Conservation (phyloP, 345 rosid genomes). For the Combretum micranthum region DNA sequence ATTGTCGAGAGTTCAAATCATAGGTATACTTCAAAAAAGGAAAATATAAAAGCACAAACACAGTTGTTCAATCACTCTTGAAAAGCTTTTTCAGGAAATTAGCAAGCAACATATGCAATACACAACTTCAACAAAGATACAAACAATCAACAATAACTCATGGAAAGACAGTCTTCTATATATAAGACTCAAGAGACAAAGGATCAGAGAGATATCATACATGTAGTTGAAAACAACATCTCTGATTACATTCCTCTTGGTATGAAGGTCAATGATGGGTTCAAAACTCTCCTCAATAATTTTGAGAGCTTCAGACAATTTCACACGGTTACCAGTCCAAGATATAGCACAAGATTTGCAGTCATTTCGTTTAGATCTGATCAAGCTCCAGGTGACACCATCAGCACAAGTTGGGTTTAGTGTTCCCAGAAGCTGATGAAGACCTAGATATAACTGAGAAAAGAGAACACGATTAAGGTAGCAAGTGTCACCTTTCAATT, state of each 20-base stretch:
- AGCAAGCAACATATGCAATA: no score
- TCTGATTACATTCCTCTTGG: conserved; percentile 32
- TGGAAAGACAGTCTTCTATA: neutral
- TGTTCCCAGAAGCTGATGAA: conserved; percentile 42
- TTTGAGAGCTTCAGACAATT: conserved; percentile 29
- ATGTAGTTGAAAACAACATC: conserved; percentile 33
- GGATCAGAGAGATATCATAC: conserved; percentile 18
- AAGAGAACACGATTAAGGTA: neutral
- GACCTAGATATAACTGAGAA: conserved; percentile 23
- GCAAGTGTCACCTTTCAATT: no score
- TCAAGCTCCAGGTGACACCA: conserved; percentile 50
- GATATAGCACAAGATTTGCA: conserved; percentile 15
- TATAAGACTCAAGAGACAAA: neutral
- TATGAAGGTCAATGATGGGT: conserved; percentile 29
- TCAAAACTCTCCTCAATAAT: conserved; percentile 44
- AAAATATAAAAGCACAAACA: no score
- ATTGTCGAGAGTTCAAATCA: no score
- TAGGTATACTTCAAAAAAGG: no score
- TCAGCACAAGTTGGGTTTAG: conserved; percentile 35
- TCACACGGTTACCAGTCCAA: conserved; percentile 20
- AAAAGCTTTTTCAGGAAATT: no score
- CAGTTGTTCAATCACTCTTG: no score
- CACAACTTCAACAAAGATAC: no score
- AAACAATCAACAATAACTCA: no score
- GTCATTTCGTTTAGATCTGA: conserved; percentile 21